Conservation (phyloP, 306 rosid species). For the Elaeagnus macrophylla region DNA sequence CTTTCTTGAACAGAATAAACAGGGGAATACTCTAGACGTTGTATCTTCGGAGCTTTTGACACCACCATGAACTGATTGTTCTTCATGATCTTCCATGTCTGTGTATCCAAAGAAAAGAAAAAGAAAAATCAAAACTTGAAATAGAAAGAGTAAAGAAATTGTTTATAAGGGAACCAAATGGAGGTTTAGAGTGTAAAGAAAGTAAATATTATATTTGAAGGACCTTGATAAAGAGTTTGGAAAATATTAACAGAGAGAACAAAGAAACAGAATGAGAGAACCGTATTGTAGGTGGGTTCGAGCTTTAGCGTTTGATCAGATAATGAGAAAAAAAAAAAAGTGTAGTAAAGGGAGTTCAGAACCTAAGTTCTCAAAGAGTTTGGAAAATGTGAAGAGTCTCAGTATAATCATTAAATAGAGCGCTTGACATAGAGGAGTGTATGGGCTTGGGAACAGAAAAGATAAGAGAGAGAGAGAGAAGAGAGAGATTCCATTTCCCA, state of each 20-base stretch:
- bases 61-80: conserved; percentile 15
- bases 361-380: conserved; percentile 29
- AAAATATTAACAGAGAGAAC: conserved; percentile 8
- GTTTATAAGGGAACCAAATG: neutral
- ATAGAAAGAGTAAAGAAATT: neutral
- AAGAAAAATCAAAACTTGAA: neutral
- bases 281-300: neutral
- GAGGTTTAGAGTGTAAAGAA: neutral
- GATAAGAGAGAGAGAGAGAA: conserved; percentile 43
- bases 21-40: conserved; percentile 51
- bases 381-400: conserved; percentile 43
- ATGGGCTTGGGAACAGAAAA: conserved; percentile 69
- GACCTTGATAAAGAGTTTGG: conserved; percentile 19
- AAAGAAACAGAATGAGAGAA: conserved; percentile 6
- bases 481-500: conserved; percentile 47
- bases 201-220: neutral
- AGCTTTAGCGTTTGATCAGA: conserved; percentile 27
- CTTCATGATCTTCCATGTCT: conserved; percentile 38
- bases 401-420: conserved; percentile 31
- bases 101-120: conserved; percentile 2
- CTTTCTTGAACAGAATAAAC: conserved; percentile 67
- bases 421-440: conserved; percentile 35
- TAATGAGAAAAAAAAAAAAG: no score
- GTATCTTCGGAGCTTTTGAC: conserved; percentile 26
- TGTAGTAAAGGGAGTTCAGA: conserved; percentile 31